These are phyloP conservation scores for Scleromitrula shiraiana DNA, from an alignment of 2,329 filamentous ascomycete species.

Conservation along the genomic window DNA sequence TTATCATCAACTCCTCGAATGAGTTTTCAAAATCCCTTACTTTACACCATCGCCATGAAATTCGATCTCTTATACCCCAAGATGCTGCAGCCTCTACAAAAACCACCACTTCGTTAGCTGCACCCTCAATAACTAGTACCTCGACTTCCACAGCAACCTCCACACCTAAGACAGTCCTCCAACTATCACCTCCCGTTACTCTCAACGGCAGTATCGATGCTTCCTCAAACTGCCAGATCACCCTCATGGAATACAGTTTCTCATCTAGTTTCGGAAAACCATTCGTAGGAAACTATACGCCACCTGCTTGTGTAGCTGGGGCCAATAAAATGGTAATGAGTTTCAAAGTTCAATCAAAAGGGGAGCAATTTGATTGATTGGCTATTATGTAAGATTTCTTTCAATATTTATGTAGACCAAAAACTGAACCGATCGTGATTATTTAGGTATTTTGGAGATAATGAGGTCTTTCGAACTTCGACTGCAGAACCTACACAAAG, in stretches of 20 bases:
- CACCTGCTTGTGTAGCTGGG: not conserved
- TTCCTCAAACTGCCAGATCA: not conserved
- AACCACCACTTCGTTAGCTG: not conserved
- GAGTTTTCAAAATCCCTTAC: too few relatives aligned
- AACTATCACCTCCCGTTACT: not conserved
- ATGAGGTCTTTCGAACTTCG: slow-evolving; percentile 57
- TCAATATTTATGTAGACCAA: slow-evolving; percentile 36
- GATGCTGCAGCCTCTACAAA: not conserved
- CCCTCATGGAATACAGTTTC: not conserved
- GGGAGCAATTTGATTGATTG: slow-evolving; percentile 49
- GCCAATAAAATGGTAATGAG: slow-evolving; percentile 14
- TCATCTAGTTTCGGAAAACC: not conserved
- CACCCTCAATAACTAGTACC: not conserved
- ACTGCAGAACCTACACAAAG: slow-evolving; percentile 52
- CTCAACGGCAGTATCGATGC: not conserved
- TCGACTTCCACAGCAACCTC: not conserved
- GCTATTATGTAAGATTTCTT: slow-evolving; percentile 54
- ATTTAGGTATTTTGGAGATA: slow-evolving; percentile 48
- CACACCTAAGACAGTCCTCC: not conserved
- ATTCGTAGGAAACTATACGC: slow-evolving; percentile 11
- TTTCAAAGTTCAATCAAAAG: slow-evolving; percentile 40
- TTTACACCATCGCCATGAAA: not conserved
- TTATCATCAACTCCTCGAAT: too few relatives aligned
- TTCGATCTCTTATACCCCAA: not conserved
- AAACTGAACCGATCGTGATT: not conserved